Evolutionary conservation across 2,329 filamentous ascomycete genomes (phyloP), one percentile per base, ranked within the genome.

Genomic region (Alternaria infectoria): DNA sequence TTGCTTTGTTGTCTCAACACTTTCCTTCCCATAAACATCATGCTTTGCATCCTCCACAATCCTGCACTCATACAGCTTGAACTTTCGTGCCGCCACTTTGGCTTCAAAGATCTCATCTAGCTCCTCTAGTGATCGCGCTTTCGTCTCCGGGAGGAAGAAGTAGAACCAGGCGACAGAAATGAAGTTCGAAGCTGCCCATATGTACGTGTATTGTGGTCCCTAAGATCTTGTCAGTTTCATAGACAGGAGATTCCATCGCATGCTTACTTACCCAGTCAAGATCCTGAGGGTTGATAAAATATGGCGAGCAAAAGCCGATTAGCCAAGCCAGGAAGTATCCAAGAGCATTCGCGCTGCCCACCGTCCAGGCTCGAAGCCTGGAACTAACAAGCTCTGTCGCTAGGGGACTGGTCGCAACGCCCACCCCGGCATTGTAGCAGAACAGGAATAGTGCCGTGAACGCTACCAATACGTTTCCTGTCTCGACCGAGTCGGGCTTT

Each of bases 141-240:
- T 73, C 23, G 74, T 73, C 68, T 86, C 86, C 1, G 87, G 88
- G 68, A 90, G 86, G 78, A 89, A 89, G 73, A 88, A 84, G 19
- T 89, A 81, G 25, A 84, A 90, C 43, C 92, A 79, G 0, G 88
- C 63, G 0, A 87, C 70, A 50, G 90, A 81, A 4, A 84, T 73
- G 12, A 85, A 71, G 40, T 72, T 75, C 4, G 71, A 77, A n/a
- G 40, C 70, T 9, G 71, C 73, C 72, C 67, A 76, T 40, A 74
- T 73, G 21, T 70, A 75, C 2, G 60, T 68, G 28, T 69, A 76
- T 25, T 69, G 68, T 1, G 64, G 65, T 9, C 68, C 73, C 70
- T 76, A n/a, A 4, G 17, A 2, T 10, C 7, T 21, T 44, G 19
- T 62, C 2, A 54, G 15, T 13, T 13, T 36, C 45, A 11, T 12